These are phyloP conservation scores for Megacollybia platyphylla DNA, from an alignment of 1,284 basidiomycete species.

Conservation along the genomic window DNA sequence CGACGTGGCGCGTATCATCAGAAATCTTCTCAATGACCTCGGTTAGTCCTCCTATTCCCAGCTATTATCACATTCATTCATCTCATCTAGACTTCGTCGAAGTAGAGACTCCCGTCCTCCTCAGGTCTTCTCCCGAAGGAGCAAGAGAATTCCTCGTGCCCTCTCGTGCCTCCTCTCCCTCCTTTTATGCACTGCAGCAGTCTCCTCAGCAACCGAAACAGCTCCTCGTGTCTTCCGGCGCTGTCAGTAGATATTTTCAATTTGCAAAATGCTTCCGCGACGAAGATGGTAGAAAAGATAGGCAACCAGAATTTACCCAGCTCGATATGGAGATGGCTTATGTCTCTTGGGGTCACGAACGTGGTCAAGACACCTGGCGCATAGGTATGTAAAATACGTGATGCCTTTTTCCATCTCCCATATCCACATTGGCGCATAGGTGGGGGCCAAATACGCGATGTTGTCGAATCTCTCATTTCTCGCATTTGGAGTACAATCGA, in stretches of 20 bases:
- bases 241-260: conserved; percentile 84
- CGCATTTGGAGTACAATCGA: conserved; percentile 64
- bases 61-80: conserved; percentile 7
- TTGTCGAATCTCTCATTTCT: conserved; percentile 62
- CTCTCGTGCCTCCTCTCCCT: conserved; percentile 49
- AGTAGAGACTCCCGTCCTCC: conserved; percentile 88
- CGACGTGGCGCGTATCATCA: conserved; percentile 65
- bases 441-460: conserved; percentile 63
- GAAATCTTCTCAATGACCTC: conserved; percentile 62
- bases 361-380: conserved; percentile 41
- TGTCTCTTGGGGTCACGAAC: conserved; percentile 58
- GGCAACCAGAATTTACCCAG: conserved; percentile 96
- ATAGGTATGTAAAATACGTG: conserved; percentile 23
- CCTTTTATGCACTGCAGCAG: conserved; percentile 87
- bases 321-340: conserved; percentile 96
- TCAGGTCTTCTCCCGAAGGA: conserved; percentile 89
- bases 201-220: conserved; percentile 97
- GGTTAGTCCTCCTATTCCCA: conserved; percentile 27
- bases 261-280: conserved; percentile 92
- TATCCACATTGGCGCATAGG: conserved; percentile 20
- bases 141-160: conserved; percentile 93
- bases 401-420: no score
- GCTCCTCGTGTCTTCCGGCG: conserved; percentile 85
- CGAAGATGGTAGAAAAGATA: conserved; percentile 87
- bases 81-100: conserved; percentile 64